These are phyloP conservation scores for Tremellales sp. DNA, from an alignment of 1,284 basidiomycete species.

Conservation along the genomic window DNA sequence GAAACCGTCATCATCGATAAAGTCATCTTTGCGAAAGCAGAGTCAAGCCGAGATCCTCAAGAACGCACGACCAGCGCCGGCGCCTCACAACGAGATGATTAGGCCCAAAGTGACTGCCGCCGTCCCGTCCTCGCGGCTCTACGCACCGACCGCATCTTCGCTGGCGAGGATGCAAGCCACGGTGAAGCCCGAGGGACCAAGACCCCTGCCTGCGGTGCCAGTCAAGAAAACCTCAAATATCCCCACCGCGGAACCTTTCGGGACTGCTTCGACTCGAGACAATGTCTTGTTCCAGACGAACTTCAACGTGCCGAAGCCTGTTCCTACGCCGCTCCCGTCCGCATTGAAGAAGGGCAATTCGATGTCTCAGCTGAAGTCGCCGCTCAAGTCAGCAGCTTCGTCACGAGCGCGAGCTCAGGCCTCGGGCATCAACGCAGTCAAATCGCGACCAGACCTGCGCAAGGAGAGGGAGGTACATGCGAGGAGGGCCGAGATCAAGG, in stretches of 20 bases:
- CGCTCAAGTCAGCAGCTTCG: constrained; percentile 4
- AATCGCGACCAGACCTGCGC: constrained; percentile 20
- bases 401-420: constrained; percentile 9
- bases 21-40: constrained; percentile 17
- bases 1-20: constrained; percentile 9
- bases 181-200: constrained; percentile 25
- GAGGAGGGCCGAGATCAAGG: constrained; percentile 30
- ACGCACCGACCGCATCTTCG: constrained; percentile 37
- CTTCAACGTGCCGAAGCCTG: constrained; percentile 12
- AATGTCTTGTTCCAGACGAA: constrained; percentile 18
- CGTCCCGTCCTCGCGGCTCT: constrained; percentile 23
- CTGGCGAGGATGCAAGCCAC: constrained; percentile 44
- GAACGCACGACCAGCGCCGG: constrained; percentile 28
- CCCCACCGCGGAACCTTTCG: constrained; percentile 22
- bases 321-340: neutral
- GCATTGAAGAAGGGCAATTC: neutral
- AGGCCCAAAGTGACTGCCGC: constrained; percentile 5
- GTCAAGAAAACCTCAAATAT: neutral
- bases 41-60: constrained; percentile 29
- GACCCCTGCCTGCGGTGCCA: constrained; percentile 17
- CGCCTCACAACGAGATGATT: constrained; percentile 6
- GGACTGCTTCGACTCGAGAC: constrained; percentile 25
- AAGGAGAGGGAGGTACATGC: constrained; percentile 26
- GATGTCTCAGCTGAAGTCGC: neutral
- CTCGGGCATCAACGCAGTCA: constrained; percentile 15